Evolutionary conservation across 2,329 filamentous ascomycete genomes (phyloP), one percentile per base, ranked within the genome.

Genomic region (Fusarium sp.): DNA sequence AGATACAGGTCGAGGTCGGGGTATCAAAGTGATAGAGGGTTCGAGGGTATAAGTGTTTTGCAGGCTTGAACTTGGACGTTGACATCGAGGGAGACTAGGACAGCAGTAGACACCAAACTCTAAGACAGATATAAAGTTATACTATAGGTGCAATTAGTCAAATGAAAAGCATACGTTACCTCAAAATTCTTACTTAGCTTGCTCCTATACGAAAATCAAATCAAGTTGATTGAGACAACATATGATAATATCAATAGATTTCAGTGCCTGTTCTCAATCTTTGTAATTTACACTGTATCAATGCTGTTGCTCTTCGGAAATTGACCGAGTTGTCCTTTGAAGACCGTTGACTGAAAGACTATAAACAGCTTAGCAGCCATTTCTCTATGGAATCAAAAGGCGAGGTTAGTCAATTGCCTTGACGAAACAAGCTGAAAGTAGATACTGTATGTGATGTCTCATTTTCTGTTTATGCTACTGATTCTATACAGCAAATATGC

Each of bases 311-410:
- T 11, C 17, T 24, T 51, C 30, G 6, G 48, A 34, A 13, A 4
- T 24, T 24, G 22, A 8, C 48, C 30, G 48, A 51, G 48, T 14
- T 51, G 3, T 17, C 12, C 11, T 7, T 32, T 51, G 0, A 4
- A 24, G 24, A 6, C 17, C 17, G 6, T 10, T 34, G 3, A 24
- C 30, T 34, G 3, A 24, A 20, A 10, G 5, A 10, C 5, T 15
- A 20, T 34, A 11, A 20, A 20, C 17, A 20, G 6, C 13, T 17
- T 6, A 32, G 5, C 5, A 2, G 14, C 8, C 5, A 12, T 54
- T 38, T 3, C 32, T 4, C 12, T 4, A 11, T 24, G 9, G 5
- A 20, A 24, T 15, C 2, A 4, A 15, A 18, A 6, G 4, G 30
- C 4, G 3, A 51, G 18, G 3, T 17, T 22, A 9, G 18, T 38